Conservation (phyloP, 805 yeast species). For the Sugiyamaella valdiviana region DNA sequence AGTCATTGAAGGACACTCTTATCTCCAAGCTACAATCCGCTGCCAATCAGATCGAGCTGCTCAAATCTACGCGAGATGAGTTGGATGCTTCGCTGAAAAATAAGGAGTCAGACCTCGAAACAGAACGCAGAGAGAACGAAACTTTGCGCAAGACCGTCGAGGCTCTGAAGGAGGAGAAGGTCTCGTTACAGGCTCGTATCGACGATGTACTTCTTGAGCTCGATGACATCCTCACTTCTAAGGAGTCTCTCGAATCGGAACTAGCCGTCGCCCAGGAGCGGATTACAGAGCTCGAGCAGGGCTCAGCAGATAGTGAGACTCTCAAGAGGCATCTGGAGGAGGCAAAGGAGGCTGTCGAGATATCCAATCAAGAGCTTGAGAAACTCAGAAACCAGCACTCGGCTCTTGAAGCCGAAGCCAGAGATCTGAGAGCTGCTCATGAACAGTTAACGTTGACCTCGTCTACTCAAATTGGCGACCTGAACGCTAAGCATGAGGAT, state of each 20-base stretch:
- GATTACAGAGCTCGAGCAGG: neutral
- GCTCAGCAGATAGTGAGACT: slow-evolving; percentile 3
- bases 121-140: slow-evolving; percentile 7
- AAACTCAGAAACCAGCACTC: neutral
- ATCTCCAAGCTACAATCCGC: slow-evolving; percentile 42
- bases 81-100: neutral
- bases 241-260: neutral
- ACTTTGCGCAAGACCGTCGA: slow-evolving; percentile 1
- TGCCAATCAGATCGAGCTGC: slow-evolving; percentile 31
- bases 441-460: neutral
- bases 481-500: slow-evolving; percentile 2
- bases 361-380: slow-evolving; percentile 5
- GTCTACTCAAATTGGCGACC: neutral
- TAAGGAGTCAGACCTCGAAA: slow-evolving; percentile 11
- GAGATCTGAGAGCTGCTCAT: neutral
- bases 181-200: slow-evolving; percentile 1
- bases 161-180: slow-evolving; percentile 4
- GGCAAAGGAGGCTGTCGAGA: neutral
- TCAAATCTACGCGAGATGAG: slow-evolving; percentile 18
- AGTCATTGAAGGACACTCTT: slow-evolving; percentile 35
- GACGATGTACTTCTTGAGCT: neutral
- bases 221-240: neutral
- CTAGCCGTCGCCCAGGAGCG: neutral
- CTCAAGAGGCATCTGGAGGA: neutral
- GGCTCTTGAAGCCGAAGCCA: neutral